Percentiles rank a stretch among this genome's conserved stretches.
Conservation (phyloP, 2,329 filamentous ascomycete genomes). For the Thielaviopsis cerberus region DNA sequence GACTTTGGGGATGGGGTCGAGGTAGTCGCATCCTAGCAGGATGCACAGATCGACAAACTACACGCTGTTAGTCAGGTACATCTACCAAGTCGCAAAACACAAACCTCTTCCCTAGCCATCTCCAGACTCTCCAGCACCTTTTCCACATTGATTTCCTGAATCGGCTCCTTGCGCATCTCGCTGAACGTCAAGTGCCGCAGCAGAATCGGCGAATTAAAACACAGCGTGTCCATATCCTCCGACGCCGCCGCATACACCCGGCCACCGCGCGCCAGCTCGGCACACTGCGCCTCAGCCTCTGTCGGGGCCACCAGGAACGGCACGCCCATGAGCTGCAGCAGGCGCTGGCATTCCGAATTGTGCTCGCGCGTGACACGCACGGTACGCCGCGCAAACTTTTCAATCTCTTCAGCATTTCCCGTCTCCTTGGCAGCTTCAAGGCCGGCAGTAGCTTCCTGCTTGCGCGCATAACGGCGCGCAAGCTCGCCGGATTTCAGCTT, state of each 20-base stretch:
- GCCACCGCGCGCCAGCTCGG: slow-evolving; percentile 67
- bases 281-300: slow-evolving; percentile 93
- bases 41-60: slow-evolving; percentile 97
- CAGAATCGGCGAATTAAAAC: slow-evolving; percentile 81
- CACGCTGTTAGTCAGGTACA: neutral
- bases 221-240: slow-evolving; percentile 97
- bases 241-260: slow-evolving; percentile 95
- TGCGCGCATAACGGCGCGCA: slow-evolving; percentile 87
- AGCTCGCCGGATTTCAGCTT: slow-evolving; percentile 96
- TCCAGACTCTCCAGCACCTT: slow-evolving; percentile 69
- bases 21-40: slow-evolving; percentile 89
- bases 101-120: slow-evolving; percentile 74
- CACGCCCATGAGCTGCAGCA: slow-evolving; percentile 89
- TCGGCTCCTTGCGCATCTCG: slow-evolving; percentile 92
- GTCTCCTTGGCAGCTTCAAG: slow-evolving; percentile 94
- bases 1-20: slow-evolving; percentile 88
- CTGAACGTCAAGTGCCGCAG: slow-evolving; percentile 88
- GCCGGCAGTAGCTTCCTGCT: slow-evolving; percentile 74
- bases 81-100: no score
- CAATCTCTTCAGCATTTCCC: slow-evolving; percentile 87
- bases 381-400: slow-evolving; percentile 87
- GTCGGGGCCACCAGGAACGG: slow-evolving; percentile 91
- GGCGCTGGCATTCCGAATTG: slow-evolving; percentile 78
- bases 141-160: slow-evolving; percentile 81
- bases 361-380: slow-evolving; percentile 93